phyloP scores from a whole-genome alignment of 768 basidiomycete species.

The Termitomyces sp. region DNA sequence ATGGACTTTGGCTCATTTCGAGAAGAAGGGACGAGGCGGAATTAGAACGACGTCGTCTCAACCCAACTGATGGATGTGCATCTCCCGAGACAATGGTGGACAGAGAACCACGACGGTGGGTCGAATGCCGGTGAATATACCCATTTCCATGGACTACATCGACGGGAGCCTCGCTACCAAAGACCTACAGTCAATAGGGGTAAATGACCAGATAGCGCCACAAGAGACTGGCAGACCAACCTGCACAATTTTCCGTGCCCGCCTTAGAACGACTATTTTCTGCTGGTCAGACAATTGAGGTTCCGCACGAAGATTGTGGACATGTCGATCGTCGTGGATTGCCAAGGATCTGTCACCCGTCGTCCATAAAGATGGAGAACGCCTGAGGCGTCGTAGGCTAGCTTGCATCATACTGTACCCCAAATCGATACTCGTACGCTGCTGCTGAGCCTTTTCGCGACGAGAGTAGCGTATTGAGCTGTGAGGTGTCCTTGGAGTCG shows the following conservation, averaged over 20 bases:
- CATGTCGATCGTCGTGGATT: neutral
- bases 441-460: neutral
- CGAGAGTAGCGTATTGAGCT: neutral
- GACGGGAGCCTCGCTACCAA: conserved; percentile 43
- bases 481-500: neutral
- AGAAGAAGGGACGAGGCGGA: conserved; percentile 7
- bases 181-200: conserved; percentile 28
- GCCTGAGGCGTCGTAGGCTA: conserved; percentile 12
- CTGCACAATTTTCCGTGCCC: conserved; percentile 47
- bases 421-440: conserved; percentile 10
- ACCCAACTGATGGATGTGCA: neutral
- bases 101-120: conserved; percentile 7
- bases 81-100: conserved; percentile 8
- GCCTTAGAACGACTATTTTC: conserved; percentile 34
- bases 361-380: conserved; percentile 10
- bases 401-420: conserved; percentile 7
- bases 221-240: conserved; percentile 20
- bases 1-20: neutral
- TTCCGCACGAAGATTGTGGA: conserved; percentile 8
- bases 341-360: neutral
- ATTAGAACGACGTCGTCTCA: conserved; percentile 11
- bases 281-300: conserved; percentile 19
- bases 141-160: conserved; percentile 25
- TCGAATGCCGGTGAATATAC: neutral
- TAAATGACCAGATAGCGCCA: neutral